Base-by-base conservation (phyloP, 2,329 filamentous ascomycete genomes). In the Fusarium sterilihyphosum region DNA sequence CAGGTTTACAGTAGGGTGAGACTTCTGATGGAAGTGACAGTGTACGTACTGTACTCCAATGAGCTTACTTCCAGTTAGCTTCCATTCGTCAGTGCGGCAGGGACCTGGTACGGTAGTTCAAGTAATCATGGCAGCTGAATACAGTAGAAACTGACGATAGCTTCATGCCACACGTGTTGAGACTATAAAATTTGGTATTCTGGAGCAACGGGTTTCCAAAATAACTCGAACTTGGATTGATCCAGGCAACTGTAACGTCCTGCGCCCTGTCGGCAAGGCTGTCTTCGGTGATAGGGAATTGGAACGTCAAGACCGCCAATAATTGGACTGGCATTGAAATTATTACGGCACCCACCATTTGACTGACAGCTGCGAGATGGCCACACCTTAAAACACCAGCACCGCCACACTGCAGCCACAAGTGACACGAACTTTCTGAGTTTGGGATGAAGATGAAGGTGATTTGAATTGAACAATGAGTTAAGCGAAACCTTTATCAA, bases 61-160 rank as follows among this genome's bases (percentile, higher is more conserved):
- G 73, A 75, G 77, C 77, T 77, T 78, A 78, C 68, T 76, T 77
- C 57, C 66, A 52, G 62, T 44, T 64, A 33, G 49, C 60, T 76
- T 73, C 72, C 73, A 78, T 79, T 79, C 74, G 74, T 70, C 71
- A 73, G 70, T 64, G 44, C 44, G 20, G 14, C 26, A 73, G 49
- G 50, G 50, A 61, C 65, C 61, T 54, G 22, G 47, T 22, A 46
- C 17, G 44, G 38, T 43, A 53, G 46, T 43, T 49, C 58, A 59
- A 64, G 49, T 52, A 29, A 64, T n/a, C 37, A 24, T 26, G 50
- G 24, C 9, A 38, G 35, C 50, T 56, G 33, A 43, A 63, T 62
- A 31, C 38, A 49, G 50, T 29, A 26, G 44, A 50, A 35, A 22
- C 29, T 35, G 29, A 33, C 41, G 29, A 53, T 33, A 60, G 41